These are phyloP conservation scores for Calocybe gambosa DNA, from an alignment of 1,284 basidiomycete genomes.

Conservation along the genomic window DNA sequence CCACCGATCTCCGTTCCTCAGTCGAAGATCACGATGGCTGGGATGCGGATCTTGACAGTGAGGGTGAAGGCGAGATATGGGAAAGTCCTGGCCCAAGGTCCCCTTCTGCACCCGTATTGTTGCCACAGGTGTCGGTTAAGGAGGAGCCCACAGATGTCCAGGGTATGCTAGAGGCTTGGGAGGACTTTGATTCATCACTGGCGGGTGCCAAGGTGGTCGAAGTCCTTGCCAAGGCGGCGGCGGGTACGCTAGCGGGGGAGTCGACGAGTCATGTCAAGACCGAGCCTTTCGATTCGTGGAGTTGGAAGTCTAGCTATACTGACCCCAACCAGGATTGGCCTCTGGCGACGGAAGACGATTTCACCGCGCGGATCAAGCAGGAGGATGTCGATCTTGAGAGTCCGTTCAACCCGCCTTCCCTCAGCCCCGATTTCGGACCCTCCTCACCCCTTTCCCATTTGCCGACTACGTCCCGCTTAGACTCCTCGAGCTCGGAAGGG, in stretches of 20 bases:
- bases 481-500: slow-evolving; percentile 16
- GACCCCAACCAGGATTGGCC: slow-evolving; percentile 17
- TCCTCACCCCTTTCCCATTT: slow-evolving; percentile 24
- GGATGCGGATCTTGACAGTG: slow-evolving; percentile 38
- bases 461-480: slow-evolving; percentile 21
- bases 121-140: slow-evolving; percentile 41
- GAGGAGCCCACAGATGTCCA: slow-evolving; percentile 55
- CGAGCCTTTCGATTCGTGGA: slow-evolving; percentile 44
- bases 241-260: slow-evolving; percentile 24
- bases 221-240: slow-evolving; percentile 33
- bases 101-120: slow-evolving; percentile 40
- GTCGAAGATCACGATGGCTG: slow-evolving; percentile 23
- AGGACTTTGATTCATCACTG: slow-evolving; percentile 42
- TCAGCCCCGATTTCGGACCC: slow-evolving; percentile 9
- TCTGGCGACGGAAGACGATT: slow-evolving; percentile 23
- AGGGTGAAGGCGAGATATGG: slow-evolving; percentile 46
- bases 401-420: slow-evolving; percentile 21
- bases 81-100: slow-evolving; percentile 56
- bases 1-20: slow-evolving; percentile 21
- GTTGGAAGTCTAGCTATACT: slow-evolving; percentile 32
- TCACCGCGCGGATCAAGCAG: slow-evolving; percentile 32
- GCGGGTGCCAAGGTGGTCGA: slow-evolving; percentile 33
- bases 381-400: slow-evolving; percentile 37
- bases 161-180: slow-evolving; percentile 61
- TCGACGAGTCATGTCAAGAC: slow-evolving; percentile 30